Evolutionary conservation across 306 rosid species (phyloP), one percentile per base, ranked within the genome.

Genomic region (Fragaria vesca): DNA sequence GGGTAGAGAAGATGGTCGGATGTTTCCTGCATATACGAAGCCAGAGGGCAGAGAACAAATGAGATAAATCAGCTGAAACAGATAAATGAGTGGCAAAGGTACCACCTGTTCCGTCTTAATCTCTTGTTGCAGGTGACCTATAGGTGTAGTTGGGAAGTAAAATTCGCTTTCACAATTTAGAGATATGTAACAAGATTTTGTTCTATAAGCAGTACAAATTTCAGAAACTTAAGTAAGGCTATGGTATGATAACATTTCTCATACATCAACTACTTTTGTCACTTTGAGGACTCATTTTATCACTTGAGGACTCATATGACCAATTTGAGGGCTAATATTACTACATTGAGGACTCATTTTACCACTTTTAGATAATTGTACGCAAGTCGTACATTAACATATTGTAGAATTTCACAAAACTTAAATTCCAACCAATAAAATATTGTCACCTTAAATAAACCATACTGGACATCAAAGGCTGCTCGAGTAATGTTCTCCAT

Each of bases 401-500:
- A 38, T 38, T 42, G 45, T 42, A 42, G 45, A 42, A 42, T 42
- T 42, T 42, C 45, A 42, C 45, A 0, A 42, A 43, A 43, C 12
- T 43, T 43, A 10, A 43, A 43, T 43, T 1, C 12, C 47, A 43
- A 48, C 43, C 12, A 32, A 52, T 16, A 77, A 40, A 34, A 13
- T 47, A 12, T 40, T 18, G 79, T 83, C 72, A 95, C 99, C 99
- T 95, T 95, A 82, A 95, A 95, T 66, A 95, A 83, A 78, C 99
- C 99, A 84, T 93, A 95, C 77, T 95, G 99, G 82, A 95, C 97
- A 80, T 95, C 99, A 86, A 95, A 95, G 77, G 99, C 97, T 81
- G 99, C 99, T 74, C 93, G 92, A 60, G 99, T 95, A 78, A 95
- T 95, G 83, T 95, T 95, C 85, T 95, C 99, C 99, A 95, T 95